Evolutionary conservation across 2,329 filamentous ascomycete species (phyloP), one percentile per base, ranked within the genome.

Genomic region (Penicillium brasilianum): DNA sequence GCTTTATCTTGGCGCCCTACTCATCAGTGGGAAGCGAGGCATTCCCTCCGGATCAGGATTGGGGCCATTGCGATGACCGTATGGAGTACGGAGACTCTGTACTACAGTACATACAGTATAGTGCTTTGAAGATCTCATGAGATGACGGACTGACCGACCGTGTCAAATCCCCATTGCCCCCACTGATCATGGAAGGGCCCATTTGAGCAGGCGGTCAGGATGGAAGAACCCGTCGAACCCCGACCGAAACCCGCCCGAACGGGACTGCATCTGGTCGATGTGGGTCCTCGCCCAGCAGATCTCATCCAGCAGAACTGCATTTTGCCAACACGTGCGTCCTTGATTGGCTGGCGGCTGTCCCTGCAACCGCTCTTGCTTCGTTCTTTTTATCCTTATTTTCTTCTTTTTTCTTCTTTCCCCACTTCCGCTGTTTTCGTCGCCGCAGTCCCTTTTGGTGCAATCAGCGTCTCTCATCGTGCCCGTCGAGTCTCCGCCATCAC

Each of bases 261-360:
- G 44, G 22, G 20, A 39, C 10, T 25, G 5, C 30, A 39, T 22
- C 32, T 9, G 50, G 34, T 37, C 8, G 16, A 10, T n/a, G 34
- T 39, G 32, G 50, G 22, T 39, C 34, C 11, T n/a, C 16, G 5
- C 20, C 39, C 5, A 32, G 41, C 25, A 46, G 37, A 43, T 55
- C 52, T 32, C 30, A 39, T n/a, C 53, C 53, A 36, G 18, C 37
- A 46, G n/a, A 48, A 25, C 10, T 3, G 4, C 13, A 69, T 73
- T 72, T 69, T 74, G 72, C 72, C 69, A 25, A 62, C 72, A 74
- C 72, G 72, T 75, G 72, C 64, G n/a, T 3, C 3, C 16, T 54
- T 72, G 28, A 74, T 75, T 75, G 72, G 72, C n/a, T 64, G 32
- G 28, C 56, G 63, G 63, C 20, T 41, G 1, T 52, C 60, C 37